Evolutionary conservation across 2,329 filamentous ascomycete genomes (phyloP).

Genomic region (Cryoendolithus antarcticus): DNA sequence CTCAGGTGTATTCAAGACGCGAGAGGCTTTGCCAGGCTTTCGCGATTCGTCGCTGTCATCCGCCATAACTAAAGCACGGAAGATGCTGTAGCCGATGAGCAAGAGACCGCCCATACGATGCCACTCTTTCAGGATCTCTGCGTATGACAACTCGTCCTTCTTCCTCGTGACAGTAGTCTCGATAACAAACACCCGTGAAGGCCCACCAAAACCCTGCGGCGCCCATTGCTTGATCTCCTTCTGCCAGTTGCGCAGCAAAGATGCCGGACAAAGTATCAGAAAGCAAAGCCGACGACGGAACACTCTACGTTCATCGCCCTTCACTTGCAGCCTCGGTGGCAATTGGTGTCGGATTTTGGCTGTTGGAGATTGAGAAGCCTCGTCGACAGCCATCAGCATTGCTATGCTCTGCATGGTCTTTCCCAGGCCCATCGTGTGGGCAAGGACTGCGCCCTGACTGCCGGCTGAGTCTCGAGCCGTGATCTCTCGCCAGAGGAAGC

Average conservation of each 20-base stretch:
- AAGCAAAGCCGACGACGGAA: constrained; percentile 42
- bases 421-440: constrained; percentile 83
- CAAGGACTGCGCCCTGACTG: constrained; percentile 64
- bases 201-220: constrained; percentile 27
- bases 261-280: constrained; percentile 63
- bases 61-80: constrained; percentile 35
- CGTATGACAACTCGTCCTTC: constrained; percentile 25
- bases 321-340: constrained; percentile 44
- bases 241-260: constrained; percentile 68
- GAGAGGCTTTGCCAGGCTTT: not conserved
- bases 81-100: constrained; percentile 63
- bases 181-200: constrained; percentile 37
- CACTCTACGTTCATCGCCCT: constrained; percentile 3
- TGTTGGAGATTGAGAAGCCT: constrained; percentile 51
- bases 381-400: constrained; percentile 61
- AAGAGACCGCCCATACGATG: constrained; percentile 54
- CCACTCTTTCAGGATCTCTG: constrained; percentile 46
- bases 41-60: constrained; percentile 27
- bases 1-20: constrained; percentile 4
- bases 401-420: constrained; percentile 86
- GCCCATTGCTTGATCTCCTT: constrained; percentile 66
- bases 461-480: constrained; percentile 40
- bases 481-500: constrained; percentile 81
- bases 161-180: constrained; percentile 26
- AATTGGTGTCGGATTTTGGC: constrained; percentile 50